Conservation (phyloP, 768 basidiomycete genomes). For the Mycena sanguinolenta region DNA sequence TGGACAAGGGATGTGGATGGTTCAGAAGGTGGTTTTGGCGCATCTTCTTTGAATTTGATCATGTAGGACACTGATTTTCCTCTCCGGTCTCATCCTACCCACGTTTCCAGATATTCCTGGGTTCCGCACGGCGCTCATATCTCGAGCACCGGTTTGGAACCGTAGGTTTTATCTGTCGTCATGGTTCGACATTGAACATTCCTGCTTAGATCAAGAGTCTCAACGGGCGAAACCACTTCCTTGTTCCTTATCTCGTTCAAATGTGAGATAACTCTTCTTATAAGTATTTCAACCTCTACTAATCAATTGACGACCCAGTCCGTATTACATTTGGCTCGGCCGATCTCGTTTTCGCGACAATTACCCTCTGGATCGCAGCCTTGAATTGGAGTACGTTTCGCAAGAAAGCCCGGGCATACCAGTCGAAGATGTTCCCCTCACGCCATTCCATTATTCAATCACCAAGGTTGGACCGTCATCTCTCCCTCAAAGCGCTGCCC, state of each 20-base stretch:
- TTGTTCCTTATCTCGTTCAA: not conserved
- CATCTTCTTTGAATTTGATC: constrained; percentile 1
- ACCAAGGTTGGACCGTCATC: not conserved
- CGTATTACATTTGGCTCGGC: not conserved
- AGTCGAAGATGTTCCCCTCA: not conserved
- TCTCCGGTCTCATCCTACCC: not conserved
- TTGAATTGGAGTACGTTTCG: not conserved
- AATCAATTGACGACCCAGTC: not conserved
- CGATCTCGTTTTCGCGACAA: not conserved
- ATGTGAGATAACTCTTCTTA: not conserved
- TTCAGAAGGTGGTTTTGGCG: constrained; percentile 11
- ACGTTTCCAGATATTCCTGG: not conserved
- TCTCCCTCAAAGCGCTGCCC: not conserved
- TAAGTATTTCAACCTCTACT: not conserved
- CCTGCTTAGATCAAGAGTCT: not conserved
- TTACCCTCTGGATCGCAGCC: not conserved
- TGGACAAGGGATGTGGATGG: not conserved
- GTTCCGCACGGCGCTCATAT: not conserved
- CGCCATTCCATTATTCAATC: not conserved
- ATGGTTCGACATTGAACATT: not conserved
- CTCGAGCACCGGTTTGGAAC: constrained; percentile 11
- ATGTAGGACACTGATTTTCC: not conserved
- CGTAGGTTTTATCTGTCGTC: not conserved
- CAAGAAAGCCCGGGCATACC: not conserved
- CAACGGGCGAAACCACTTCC: not conserved